These are phyloP conservation scores for Fusarium multiceps DNA, from an alignment of 2,329 filamentous ascomycete genomes.

Conservation along the genomic window DNA sequence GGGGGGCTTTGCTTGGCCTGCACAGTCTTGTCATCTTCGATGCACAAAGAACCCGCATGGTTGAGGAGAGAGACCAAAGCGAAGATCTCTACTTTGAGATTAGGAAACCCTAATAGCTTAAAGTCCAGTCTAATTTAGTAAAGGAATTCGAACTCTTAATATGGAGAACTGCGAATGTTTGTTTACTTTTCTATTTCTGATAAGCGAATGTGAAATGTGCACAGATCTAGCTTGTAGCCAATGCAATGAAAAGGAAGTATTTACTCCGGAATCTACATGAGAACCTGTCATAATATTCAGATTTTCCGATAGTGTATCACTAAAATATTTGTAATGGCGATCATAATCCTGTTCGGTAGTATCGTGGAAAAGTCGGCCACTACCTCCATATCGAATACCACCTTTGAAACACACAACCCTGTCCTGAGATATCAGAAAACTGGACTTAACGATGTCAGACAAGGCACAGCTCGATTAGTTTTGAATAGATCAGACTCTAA, in stretches of 20 bases:
- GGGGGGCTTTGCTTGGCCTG: background rate
- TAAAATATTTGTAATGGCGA: background rate
- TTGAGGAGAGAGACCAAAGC: no score
- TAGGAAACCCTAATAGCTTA: rapidly evolving
- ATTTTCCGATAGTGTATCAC: background rate
- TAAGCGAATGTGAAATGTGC: background rate
- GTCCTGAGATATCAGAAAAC: background rate
- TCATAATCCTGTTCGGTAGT: background rate
- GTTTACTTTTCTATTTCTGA: background rate
- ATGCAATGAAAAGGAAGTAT: background rate
- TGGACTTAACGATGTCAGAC: background rate
- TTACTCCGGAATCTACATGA: background rate
- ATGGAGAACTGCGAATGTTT: no score
- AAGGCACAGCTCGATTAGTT: background rate
- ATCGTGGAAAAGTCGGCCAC: background rate
- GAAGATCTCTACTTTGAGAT: background rate
- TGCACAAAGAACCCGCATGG: background rate
- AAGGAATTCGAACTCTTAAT: background rate
- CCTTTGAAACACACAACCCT: background rate
- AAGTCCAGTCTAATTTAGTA: background rate
- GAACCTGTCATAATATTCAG: rapidly evolving
- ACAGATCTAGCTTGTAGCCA: background rate
- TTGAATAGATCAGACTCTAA: background rate
- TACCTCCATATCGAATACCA: background rate
- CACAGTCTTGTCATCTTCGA: background rate